A percentile compares a stretch with the other conserved stretches of the same genome.
These are phyloP conservation scores for Takashimella tepidaria DNA, from an alignment of 1,284 basidiomycete species.

Conservation along the genomic window DNA sequence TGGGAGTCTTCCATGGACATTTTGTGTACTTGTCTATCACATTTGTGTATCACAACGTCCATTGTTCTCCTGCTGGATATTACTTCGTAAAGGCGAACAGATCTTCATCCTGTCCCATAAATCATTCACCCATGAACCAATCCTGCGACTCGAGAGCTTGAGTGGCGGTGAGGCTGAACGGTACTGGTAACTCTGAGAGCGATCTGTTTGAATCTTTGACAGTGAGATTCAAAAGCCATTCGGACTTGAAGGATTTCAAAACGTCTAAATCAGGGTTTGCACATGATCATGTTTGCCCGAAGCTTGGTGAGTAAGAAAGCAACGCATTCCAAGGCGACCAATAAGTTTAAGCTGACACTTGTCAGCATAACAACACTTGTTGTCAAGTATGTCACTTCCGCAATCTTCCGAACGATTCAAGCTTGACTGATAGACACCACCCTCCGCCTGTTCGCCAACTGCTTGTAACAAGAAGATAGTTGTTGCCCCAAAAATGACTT, in stretches of 20 bases:
- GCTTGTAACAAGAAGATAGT: not conserved
- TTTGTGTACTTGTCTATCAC: no score
- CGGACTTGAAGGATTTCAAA: not conserved
- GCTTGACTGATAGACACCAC: not conserved
- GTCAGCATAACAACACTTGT: not conserved
- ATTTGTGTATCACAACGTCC: no score
- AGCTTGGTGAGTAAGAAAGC: not conserved
- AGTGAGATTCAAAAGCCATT: slow-evolving; percentile 1
- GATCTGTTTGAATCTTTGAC: not conserved
- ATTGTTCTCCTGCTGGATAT: no score
- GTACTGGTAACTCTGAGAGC: not conserved
- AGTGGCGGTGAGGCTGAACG: not conserved
- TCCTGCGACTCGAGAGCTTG: not conserved
- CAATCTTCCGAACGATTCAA: slow-evolving; percentile 1
- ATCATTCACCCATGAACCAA: slow-evolving; percentile 5
- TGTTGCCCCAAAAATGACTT: not conserved
- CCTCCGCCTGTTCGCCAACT: not conserved
- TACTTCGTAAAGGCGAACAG: not conserved
- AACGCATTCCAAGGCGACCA: not conserved
- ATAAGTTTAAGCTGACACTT: slow-evolving; percentile 1
- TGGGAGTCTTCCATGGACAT: no score
- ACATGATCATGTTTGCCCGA: not conserved
- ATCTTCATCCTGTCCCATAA: slow-evolving; percentile 1
- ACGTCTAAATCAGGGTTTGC: slow-evolving; percentile 3
- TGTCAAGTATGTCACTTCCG: not conserved